Percentiles rank a stretch among this genome's conserved stretches.
These are phyloP conservation scores for Acidomyces sp. DNA, from an alignment of 495 filamentous ascomycete genomes.

Conservation along the genomic window DNA sequence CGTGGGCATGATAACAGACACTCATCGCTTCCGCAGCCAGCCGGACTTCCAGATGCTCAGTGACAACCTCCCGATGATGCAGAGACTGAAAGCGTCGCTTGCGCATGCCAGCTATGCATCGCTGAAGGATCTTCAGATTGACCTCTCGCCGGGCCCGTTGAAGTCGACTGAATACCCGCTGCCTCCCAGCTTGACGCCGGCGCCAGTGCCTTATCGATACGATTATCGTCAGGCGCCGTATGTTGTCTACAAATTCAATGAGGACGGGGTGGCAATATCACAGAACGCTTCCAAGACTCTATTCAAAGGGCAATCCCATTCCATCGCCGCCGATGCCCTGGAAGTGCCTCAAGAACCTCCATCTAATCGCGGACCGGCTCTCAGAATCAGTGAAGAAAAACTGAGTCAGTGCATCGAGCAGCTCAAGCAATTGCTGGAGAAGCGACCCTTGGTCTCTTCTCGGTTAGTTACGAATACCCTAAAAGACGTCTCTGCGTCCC, in stretches of 20 bases:
- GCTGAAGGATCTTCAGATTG: conserved; percentile 60
- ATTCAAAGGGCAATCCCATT: conserved; percentile 40
- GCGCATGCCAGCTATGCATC: conserved; percentile 52
- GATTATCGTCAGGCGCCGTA: conserved; percentile 27
- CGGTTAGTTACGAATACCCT: conserved; percentile 59
- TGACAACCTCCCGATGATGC: conserved; percentile 46
- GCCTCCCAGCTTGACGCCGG: conserved; percentile 59
- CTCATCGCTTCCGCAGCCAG: conserved; percentile 67
- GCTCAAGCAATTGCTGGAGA: conserved; percentile 47
- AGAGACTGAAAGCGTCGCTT: conserved; percentile 49
- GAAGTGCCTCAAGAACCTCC: conserved; percentile 33
- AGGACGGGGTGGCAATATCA: conserved; percentile 37
- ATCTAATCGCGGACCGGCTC: too few species aligned
- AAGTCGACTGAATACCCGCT: conserved; percentile 58
- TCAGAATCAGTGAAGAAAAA: not conserved
- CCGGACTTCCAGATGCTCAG: conserved; percentile 70
- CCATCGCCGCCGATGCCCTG: conserved; percentile 47
- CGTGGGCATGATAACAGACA: conserved; percentile 59
- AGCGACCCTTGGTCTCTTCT: conserved; percentile 76
- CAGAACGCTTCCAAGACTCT: conserved; percentile 37
- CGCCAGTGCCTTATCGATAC: conserved; percentile 56
- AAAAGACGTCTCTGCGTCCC: conserved; percentile 36
- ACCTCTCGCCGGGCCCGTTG: conserved; percentile 45
- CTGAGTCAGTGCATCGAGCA: conserved; percentile 38
- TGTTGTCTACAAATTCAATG: conserved; percentile 22